phyloP scores from a whole-genome alignment of 306 rosid species.

The Rubus idaeus region DNA sequence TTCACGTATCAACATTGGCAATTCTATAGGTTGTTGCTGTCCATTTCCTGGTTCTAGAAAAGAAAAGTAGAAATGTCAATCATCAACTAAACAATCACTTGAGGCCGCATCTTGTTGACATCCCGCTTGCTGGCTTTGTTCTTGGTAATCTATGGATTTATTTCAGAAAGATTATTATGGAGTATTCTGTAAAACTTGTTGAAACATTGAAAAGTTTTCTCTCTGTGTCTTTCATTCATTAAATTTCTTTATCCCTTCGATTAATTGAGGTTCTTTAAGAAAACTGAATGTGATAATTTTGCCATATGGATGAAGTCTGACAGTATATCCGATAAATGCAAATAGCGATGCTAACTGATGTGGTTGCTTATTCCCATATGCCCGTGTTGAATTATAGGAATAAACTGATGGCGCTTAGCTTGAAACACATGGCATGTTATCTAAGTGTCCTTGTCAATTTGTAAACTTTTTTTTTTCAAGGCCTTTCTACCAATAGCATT shows the following conservation, averaged over 20 bases:
- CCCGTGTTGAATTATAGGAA: neutral
- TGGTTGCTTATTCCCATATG: neutral
- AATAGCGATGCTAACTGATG: neutral
- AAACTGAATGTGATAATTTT: neutral
- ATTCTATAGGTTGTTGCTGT: constrained; percentile 69
- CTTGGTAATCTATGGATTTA: constrained; percentile 57
- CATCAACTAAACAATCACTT: constrained; percentile 26
- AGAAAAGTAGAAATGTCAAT: constrained; percentile 28
- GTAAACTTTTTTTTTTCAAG: neutral
- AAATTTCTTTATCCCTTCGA: neutral
- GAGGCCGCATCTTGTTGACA: constrained; percentile 43
- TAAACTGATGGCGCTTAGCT: neutral
- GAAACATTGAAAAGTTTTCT: neutral
- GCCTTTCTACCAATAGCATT: neutral
- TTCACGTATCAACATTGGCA: neutral
- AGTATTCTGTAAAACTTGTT: neutral
- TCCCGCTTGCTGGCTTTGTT: constrained; percentile 80
- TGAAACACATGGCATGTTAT: neutral
- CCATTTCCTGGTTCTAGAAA: constrained; percentile 59
- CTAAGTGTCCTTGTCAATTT: neutral
- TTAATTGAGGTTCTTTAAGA: neutral
- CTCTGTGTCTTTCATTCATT: neutral
- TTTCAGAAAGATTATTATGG: neutral
- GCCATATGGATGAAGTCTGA: neutral
- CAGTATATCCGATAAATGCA: neutral